Base-by-base conservation (phyloP, 2,329 filamentous ascomycete genomes). In the Akanthomyces uredinophilus region DNA sequence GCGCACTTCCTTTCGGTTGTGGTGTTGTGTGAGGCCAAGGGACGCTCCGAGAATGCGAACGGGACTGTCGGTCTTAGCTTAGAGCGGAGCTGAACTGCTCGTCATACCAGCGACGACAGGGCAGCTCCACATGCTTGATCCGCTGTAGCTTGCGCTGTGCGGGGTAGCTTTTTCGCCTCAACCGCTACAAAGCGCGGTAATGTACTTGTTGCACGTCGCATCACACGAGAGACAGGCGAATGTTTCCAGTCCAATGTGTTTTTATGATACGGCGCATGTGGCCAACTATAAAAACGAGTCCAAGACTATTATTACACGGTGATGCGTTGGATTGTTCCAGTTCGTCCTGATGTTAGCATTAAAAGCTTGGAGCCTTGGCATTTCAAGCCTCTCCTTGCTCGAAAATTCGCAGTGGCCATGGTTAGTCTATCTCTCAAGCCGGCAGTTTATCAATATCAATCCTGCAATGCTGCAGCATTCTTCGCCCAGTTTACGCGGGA, bases 401-500 rank as follows among this genome's bases (percentile, higher is more conserved):
- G 24, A 5, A 46, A 44, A 7, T 5, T 52, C 11, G 39, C 16
- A 22, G 14, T 14, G 20, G 24, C 49, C 49, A n/a, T 52, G 20
- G 57, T 60, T 60, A 60, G 57, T 44, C 39, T 35, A 37, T 37
- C 39, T 27, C 27, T 10, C 14, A 14, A 16, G 44, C 39, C 39
- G 14, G 18, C 27, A 35, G 32, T 20, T 35, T 1, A 20, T 37
- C 57, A 44, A 46, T 46, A 13, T 60, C 22, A 37, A 20, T 27
- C 29, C 24, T 46, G 46, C 18, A 13, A 46, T 41, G 14, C 60
- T 66, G 51, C 35, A 29, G 13, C 6, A 4, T 47, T 58, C 14
- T 7, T 41, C 22, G 39, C 10, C 39, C 13, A 58, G 59, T 69
- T 72, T 73, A 82, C 66, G 79, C 79, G 68, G 79, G 79, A 63